phyloP scores from a whole-genome alignment of 1,284 basidiomycete genomes.

The Prillingera fragicola region DNA sequence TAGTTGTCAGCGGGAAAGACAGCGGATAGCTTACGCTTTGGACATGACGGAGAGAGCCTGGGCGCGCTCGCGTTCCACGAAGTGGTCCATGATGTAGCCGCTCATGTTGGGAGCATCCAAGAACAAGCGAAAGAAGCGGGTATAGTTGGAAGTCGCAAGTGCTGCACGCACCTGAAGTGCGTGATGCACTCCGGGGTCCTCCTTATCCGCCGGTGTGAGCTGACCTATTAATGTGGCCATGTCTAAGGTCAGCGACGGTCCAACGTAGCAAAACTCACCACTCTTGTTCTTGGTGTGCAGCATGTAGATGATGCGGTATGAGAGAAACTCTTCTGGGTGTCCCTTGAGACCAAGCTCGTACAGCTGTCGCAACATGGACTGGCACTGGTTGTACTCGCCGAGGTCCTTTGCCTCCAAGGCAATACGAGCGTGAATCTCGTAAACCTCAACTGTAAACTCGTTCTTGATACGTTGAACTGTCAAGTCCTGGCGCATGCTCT shows the following conservation, averaged over 20 bases:
- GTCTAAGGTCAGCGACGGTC: constrained; percentile 54
- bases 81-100: constrained; percentile 98
- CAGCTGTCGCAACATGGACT: constrained; percentile 79
- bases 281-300: constrained; percentile 89
- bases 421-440: constrained; percentile 97
- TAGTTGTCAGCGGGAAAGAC: constrained; percentile 40
- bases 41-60: constrained; percentile 83
- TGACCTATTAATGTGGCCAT: constrained; percentile 92
- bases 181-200: constrained; percentile 71
- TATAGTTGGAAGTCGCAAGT: constrained; percentile 87
- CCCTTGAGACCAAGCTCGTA: constrained; percentile 91
- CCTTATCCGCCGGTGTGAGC: constrained; percentile 84
- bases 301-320: constrained; percentile 94
- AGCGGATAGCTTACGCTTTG: constrained; percentile 65
- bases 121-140: constrained; percentile 82
- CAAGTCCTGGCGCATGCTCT: constrained; percentile 93
- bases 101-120: constrained; percentile 90
- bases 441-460: constrained; percentile 94
- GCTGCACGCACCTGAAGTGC: constrained; percentile 84
- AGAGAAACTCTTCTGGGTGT: constrained; percentile 89
- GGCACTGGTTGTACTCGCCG: constrained; percentile 99
- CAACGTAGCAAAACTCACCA: constrained; percentile 56
- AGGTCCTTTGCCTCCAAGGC: constrained; percentile 91
- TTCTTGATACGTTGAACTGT: constrained; percentile 99
- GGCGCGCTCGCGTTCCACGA: constrained; percentile 84